A percentile compares a stretch with the other conserved stretches of the same genome.
Conservation (phyloP, 116 monocot species). For the Trichopus zeylanicus region DNA sequence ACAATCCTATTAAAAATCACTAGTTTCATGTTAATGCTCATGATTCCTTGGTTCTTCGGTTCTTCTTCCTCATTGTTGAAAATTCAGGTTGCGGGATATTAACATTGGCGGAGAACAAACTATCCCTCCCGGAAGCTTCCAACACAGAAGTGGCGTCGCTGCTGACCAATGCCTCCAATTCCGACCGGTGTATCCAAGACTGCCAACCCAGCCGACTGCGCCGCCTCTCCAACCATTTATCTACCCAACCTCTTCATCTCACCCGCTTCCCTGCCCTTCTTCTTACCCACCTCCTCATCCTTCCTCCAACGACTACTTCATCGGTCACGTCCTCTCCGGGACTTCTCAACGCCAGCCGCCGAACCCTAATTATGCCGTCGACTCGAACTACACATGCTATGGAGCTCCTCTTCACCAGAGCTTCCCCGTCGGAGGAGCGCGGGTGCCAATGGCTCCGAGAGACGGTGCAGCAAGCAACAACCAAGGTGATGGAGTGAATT, state of each 20-base stretch:
- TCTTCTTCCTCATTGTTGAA: neutral
- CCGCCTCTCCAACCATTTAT: constrained; percentile 26
- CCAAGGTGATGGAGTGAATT: too few species aligned
- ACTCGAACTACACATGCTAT: constrained; percentile 39
- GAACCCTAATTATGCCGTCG: constrained; percentile 10
- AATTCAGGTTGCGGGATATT: constrained; percentile 52
- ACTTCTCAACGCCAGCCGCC: constrained; percentile 22
- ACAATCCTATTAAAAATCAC: too few species aligned
- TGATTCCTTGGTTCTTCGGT: too few species aligned
- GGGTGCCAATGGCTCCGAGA: constrained; percentile 8
- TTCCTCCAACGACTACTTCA: constrained; percentile 39
- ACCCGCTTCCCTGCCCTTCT: constrained; percentile 21
- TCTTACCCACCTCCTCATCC: constrained; percentile 26
- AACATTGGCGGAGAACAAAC: constrained; percentile 24
- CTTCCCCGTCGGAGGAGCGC: constrained; percentile 9
- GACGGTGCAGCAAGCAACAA: constrained; percentile 15
- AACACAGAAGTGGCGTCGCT: constrained; percentile 16
- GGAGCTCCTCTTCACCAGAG: constrained; percentile 26
- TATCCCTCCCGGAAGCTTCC: constrained; percentile 24
- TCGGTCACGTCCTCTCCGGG: constrained; percentile 60
- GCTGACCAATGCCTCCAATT: constrained; percentile 43
- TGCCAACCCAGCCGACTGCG: constrained; percentile 24
- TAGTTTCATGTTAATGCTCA: too few species aligned
- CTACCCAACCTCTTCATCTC: constrained; percentile 28
- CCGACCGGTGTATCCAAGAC: constrained; percentile 54